Base-by-base conservation (phyloP, 2,329 filamentous ascomycete genomes). In the Thyridium curvatum region DNA sequence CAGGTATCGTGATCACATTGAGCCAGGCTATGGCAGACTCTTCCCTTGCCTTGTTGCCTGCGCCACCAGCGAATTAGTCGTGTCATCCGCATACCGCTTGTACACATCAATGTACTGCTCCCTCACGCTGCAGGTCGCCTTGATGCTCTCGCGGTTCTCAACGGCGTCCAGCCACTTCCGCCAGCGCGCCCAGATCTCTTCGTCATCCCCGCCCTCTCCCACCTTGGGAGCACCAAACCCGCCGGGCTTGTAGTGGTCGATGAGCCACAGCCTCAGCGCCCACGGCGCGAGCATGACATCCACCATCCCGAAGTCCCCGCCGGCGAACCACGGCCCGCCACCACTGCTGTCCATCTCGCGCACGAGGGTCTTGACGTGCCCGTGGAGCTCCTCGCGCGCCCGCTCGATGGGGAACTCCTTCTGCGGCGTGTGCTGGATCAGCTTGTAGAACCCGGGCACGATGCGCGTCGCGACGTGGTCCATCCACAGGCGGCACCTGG, bases 271-370 rank as follows among this genome's bases (percentile, higher is more conserved):
- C 12, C 85, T 68, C 50, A 79, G 73, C 0, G 80, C 79, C 84
- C 84, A 90, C 1, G 85, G 85, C 30, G 79, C 84, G 3, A 89
- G 62, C 45, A 78, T 73, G 17, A 88, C 66, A 56, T 91, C 86
- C 12, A 87, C 75, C 15, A 89, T 60, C 39, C 72, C 72, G n/a
- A 86, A 72, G 30, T 71, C 62, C 1, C 65, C 56, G 2, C 84
- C 84, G 1, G 81, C 54, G 52, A 89, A 90, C 61, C 74, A 90
- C 0, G 84, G 84, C 0, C 79, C 79, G 17, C 36, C 38, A 0
- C 58, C 56, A 0, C 54, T 51, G 1, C 59, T 39, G 40, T 79
- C 67, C 74, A 86, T 83, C 55, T 84, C 78, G 31, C 60, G 56
- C 0, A 73, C 71, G 34, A 88, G 77, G 2, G 75, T 66, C 52